A percentile compares a stretch with the other conserved stretches of the same genome.
Evolutionary conservation across 164 flowering plant genomes (phyloP).

Genomic region (Chimonanthus praecox): DNA sequence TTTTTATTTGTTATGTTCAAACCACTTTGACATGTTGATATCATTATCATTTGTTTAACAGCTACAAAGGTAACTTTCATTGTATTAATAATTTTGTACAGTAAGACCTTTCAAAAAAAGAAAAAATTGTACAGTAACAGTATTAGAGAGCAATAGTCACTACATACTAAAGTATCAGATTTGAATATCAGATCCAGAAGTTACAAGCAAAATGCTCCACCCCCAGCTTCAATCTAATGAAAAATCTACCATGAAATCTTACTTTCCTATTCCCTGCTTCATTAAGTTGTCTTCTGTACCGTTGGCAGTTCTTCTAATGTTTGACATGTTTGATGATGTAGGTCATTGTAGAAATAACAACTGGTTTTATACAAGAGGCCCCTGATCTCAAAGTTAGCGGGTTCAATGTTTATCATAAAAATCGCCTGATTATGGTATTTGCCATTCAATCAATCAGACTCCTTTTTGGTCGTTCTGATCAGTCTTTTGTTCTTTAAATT

Average conservation of each 20-base stretch:
- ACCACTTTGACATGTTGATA: no score
- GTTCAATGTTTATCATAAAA: constrained; percentile 85
- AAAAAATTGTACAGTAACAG: no score
- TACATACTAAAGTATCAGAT: no score
- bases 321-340: constrained; percentile 15
- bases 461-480: neutral
- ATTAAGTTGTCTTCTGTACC: neutral
- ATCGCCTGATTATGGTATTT: constrained; percentile 85
- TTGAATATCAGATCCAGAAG: no score
- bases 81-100: no score
- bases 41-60: no score
- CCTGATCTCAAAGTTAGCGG: constrained; percentile 54
- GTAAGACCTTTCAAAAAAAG: no score
- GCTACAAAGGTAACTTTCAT: no score
- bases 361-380: constrained; percentile 86
- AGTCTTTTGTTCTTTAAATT: neutral
- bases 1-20: no score
- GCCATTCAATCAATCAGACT: neutral
- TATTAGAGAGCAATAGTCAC: no score
- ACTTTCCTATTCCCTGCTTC: neutral
- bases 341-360: constrained; percentile 55
- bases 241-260: neutral
- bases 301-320: neutral
- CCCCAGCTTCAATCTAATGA: no score
- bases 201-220: no score